These are phyloP conservation scores for Pisolithus microcarpus DNA, from an alignment of 768 basidiomycete species.

Conservation along the genomic window DNA sequence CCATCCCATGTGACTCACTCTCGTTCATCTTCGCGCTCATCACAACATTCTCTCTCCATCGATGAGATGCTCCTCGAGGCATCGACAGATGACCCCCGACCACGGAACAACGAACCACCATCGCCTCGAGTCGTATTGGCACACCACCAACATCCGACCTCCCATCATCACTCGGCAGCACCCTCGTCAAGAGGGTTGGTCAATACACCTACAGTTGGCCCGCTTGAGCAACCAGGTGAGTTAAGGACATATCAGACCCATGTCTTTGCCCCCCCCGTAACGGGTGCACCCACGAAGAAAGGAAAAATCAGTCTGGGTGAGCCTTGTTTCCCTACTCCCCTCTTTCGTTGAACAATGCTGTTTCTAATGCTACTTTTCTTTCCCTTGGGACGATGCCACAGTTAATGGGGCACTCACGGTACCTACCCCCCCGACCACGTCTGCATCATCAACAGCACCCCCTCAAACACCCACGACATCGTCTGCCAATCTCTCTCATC, in stretches of 20 bases:
- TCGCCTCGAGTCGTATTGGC: conserved; percentile 23
- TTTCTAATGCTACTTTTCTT: background rate
- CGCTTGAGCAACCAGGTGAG: conserved; percentile 29
- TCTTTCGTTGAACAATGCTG: background rate
- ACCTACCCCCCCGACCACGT: conserved; percentile 10
- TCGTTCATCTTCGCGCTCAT: conserved; percentile 32
- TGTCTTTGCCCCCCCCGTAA: conserved; percentile 67
- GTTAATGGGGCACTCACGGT: conserved; percentile 15
- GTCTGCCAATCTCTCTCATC: background rate
- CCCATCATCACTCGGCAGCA: conserved; percentile 10
- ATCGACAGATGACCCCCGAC: conserved; percentile 31
- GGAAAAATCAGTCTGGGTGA: conserved; percentile 36
- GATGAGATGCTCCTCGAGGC: conserved; percentile 46
- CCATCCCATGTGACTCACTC: conserved; percentile 12
- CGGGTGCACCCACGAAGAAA: conserved; percentile 67
- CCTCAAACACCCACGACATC: conserved; percentile 1
- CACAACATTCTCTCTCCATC: conserved; percentile 29
- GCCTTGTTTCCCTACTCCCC: conserved; percentile 1
- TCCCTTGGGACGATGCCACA: conserved; percentile 1
- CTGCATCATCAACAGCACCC: conserved; percentile 1
- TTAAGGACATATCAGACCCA: conserved; percentile 52
- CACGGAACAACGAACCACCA: conserved; percentile 24
- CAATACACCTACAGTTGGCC: conserved; percentile 15
- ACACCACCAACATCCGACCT: conserved; percentile 25
- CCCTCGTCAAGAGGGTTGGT: conserved; percentile 18